Conservation (phyloP, 352 stramenopile species). For the Phytophthora idaei region DNA sequence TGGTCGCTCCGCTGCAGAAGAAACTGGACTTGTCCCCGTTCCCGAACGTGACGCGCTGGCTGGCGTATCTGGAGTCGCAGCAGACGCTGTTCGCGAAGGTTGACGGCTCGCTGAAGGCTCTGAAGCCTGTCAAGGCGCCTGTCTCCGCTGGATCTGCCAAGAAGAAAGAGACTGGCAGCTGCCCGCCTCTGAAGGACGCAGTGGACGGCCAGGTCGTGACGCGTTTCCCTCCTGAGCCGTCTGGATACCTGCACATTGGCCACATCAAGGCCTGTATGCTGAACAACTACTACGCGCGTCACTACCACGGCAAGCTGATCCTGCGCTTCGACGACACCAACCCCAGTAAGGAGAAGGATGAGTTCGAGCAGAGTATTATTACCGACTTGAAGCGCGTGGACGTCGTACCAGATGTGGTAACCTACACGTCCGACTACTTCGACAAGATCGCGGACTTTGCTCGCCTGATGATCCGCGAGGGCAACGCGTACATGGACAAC, state of each 20-base stretch:
- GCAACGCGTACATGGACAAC: conserved; percentile 99
- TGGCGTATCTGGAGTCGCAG: conserved; percentile 61
- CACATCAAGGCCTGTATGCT: conserved; percentile 99
- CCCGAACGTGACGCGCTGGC: conserved; percentile 79
- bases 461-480: conserved; percentile 94
- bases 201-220: conserved; percentile 96
- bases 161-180: conserved; percentile 91
- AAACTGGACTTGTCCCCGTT: conserved; percentile 58
- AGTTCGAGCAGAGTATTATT: conserved; percentile 98
- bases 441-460: conserved; percentile 94
- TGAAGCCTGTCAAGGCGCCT: conserved; percentile 43
- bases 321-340: conserved; percentile 99
- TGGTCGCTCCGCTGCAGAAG: conserved; percentile 52
- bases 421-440: conserved; percentile 99
- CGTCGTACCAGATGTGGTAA: conserved; percentile 81
- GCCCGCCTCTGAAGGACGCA: conserved; percentile 93
- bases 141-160: conserved; percentile 17
- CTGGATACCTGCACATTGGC: conserved; percentile 99
- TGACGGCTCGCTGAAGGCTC: conserved; percentile 52
- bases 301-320: conserved; percentile 98
- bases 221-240: conserved; percentile 98
- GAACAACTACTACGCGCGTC: conserved; percentile 99
- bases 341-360: conserved; percentile 99
- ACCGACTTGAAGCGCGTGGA: conserved; percentile 89
- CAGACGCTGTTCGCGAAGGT: conserved; percentile 62